phyloP scores from a whole-genome alignment of 805 yeast species.

The Ogataea trehaloabstinens region DNA sequence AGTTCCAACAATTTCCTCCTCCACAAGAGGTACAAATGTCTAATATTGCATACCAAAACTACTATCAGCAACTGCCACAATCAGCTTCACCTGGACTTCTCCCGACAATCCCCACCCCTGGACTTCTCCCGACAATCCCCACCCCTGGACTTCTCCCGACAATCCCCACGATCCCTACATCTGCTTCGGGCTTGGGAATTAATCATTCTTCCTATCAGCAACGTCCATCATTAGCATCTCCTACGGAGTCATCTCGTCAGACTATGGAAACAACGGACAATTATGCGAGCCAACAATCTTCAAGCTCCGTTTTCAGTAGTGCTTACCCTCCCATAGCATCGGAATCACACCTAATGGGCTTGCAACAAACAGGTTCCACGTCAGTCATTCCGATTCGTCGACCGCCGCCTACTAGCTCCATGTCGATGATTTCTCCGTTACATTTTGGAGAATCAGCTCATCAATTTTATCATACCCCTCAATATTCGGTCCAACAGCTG shows the following conservation, averaged over 20 bases:
- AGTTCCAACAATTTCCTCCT: neutral
- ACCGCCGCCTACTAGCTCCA: neutral
- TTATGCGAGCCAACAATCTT: neutral
- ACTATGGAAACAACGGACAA: neutral
- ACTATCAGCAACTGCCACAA: constrained; percentile 2
- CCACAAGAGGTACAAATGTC: constrained; percentile 1
- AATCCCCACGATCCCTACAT: too few species aligned
- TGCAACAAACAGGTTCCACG: neutral
- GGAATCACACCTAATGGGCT: neutral
- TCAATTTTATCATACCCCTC: neutral
- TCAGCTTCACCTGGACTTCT: neutral
- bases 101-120: constrained; percentile 3
- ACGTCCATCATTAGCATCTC: constrained; percentile 1
- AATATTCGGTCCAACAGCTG: neutral
- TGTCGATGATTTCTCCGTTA: neutral
- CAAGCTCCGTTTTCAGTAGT: neutral
- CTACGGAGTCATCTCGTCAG: neutral
- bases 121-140: constrained; percentile 3
- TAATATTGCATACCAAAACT: constrained; percentile 4
- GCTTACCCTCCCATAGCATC: neutral
- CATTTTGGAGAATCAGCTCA: neutral
- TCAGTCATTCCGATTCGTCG: neutral
- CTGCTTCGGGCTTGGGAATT: constrained; percentile 2
- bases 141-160: constrained; percentile 2
- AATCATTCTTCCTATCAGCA: constrained; percentile 9